Conservation (phyloP, 768 basidiomycete species). For the Suillus subaureus region DNA sequence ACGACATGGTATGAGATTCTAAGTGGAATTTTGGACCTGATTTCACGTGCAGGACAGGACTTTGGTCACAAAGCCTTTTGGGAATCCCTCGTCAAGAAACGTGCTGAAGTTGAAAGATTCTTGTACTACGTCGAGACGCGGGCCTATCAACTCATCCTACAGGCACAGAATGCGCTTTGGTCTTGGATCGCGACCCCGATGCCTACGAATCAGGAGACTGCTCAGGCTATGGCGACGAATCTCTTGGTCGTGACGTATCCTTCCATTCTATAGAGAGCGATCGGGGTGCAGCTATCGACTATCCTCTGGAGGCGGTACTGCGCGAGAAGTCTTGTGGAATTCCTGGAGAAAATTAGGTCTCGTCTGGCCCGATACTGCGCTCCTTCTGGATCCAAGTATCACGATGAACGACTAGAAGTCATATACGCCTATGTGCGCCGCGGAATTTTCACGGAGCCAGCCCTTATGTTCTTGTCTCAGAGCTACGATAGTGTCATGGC, state of each 20-base stretch:
- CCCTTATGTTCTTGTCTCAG: conserved; percentile 40
- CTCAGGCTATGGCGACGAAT: conserved; percentile 18
- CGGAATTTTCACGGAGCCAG: conserved; percentile 38
- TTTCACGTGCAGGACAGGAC: conserved; percentile 28
- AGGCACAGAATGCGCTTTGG: conserved; percentile 39
- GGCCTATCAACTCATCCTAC: conserved; percentile 38
- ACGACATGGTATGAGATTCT: conserved; percentile 24
- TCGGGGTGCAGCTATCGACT: conserved; percentile 18
- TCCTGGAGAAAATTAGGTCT: conserved; percentile 36
- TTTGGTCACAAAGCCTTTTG: conserved; percentile 43
- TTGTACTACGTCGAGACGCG: conserved; percentile 35
- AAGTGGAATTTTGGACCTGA: neutral
- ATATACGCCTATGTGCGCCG: conserved; percentile 40
- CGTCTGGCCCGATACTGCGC: conserved; percentile 38
- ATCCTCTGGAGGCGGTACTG: conserved; percentile 37
- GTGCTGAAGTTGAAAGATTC: conserved; percentile 32
- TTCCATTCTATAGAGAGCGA: conserved; percentile 15
- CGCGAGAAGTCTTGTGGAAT: conserved; percentile 33
- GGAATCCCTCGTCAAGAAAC: conserved; percentile 35
- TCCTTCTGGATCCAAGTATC: conserved; percentile 31
- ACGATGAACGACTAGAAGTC: conserved; percentile 35
- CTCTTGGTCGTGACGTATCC: conserved; percentile 7
- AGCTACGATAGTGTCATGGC: conserved; percentile 32
- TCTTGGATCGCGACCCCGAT: conserved; percentile 30
- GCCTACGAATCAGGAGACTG: conserved; percentile 25